Evolutionary conservation across 1,284 basidiomycete genomes (phyloP), one percentile per base, ranked within the genome.

Genomic region (Ceratorhiza oryzae-sativae): DNA sequence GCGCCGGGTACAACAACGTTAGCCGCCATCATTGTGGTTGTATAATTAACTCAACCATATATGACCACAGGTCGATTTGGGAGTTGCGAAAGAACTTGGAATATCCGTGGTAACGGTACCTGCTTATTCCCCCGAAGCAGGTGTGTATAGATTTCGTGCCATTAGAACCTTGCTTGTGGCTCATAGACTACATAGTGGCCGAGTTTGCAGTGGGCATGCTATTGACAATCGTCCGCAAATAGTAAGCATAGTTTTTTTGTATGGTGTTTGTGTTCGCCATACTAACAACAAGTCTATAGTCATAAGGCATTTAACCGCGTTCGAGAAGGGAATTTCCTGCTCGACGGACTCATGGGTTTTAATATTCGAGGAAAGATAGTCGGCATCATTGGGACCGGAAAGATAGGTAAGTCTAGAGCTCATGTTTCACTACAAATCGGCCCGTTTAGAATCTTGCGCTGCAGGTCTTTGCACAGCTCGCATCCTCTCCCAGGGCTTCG

Each of bases 321-420:
- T 39, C 77, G 77, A 23, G 76, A 77, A 73, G 77, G 77, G 36
- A 77, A 78, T 62, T 78, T 78, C 74, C 75, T 75, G 45, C 75
- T 78, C 15, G 73, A 75, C 42, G 77, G 77, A 20, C 77, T 78
- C 27, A 71, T 76, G 41, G 77, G 77, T 5, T 75, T 76, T 62
- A 77, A 86, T 74, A 82, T 84, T 25, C 80, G 83, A 68, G 80
- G 80, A 25, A 84, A 82, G 76, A 80, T 80, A 3, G 75, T 85
- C 42, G 84, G 84, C 45, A 83, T 85, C 71, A 80, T 86, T 71
- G 85, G 85, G n/a, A 84, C 85, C 80, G 85, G 84, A 49, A 83
- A 82, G 53, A 86, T 85, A 75, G 84, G 84, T 32, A 34, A 72
- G 67, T 49, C 12, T 12, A 8, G 27, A 46, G 12, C 15, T n/a